A percentile compares a stretch with the other conserved stretches of the same genome.
Evolutionary conservation across 768 basidiomycete genomes (phyloP).

Genomic region (Tylopilus felleus): DNA sequence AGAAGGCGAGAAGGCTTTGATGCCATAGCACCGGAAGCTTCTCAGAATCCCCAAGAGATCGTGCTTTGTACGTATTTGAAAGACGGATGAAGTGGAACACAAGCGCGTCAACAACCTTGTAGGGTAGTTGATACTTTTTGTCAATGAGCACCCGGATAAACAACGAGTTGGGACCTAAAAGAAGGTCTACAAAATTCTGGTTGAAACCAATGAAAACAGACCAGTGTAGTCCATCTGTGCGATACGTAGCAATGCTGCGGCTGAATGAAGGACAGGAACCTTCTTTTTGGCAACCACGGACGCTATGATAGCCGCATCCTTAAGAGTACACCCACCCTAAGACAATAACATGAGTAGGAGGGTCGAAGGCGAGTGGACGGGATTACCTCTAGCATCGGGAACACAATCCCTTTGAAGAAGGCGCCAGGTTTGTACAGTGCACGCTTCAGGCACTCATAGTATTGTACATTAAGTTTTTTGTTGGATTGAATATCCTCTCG

Average conservation of each 20-base stretch:
- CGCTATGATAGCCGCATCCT: slow-evolving; percentile 92
- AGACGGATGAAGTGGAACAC: slow-evolving; percentile 98
- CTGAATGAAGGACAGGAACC: slow-evolving; percentile 94
- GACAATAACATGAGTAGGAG: slow-evolving; percentile 15
- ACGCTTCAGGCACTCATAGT: slow-evolving; percentile 90
- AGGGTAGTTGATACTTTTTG: slow-evolving; percentile 97
- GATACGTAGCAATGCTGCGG: slow-evolving; percentile 88
- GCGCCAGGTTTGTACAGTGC: slow-evolving; percentile 95
- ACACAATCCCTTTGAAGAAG: slow-evolving; percentile 97
- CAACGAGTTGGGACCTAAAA: slow-evolving; percentile 80
- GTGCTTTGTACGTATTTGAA: slow-evolving; percentile 84
- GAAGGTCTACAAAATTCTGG: not conserved
- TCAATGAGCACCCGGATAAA: slow-evolving; percentile 96
- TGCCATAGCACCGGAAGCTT: slow-evolving; percentile 98
- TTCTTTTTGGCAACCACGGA: slow-evolving; percentile 89
- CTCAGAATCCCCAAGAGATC: slow-evolving; percentile 63
- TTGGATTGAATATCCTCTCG: slow-evolving; percentile 83
- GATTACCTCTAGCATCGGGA: slow-evolving; percentile 88
- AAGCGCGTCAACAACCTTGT: slow-evolving; percentile 95
- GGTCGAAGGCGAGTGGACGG: slow-evolving; percentile 21
- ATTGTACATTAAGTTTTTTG: slow-evolving; percentile 89
- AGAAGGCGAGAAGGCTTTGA: slow-evolving; percentile 91
- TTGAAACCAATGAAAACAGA: slow-evolving; percentile 26
- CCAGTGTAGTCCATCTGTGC: slow-evolving; percentile 97
- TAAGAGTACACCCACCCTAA: slow-evolving; percentile 82